Base-by-base conservation (phyloP, 352 stramenopile species). In the Detonula confervacea region DNA sequence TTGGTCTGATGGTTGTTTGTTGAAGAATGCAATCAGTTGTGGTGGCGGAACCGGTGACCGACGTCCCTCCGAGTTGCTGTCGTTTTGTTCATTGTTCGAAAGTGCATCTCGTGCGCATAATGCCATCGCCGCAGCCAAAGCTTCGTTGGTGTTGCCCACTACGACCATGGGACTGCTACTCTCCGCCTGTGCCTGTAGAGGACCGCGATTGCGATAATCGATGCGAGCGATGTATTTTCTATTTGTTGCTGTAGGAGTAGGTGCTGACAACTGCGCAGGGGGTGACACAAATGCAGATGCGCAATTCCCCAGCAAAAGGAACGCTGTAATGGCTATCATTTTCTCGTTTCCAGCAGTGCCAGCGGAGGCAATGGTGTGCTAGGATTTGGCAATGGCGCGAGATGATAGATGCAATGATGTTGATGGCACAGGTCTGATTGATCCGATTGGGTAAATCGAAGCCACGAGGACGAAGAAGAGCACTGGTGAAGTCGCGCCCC, bases 21-120 rank as follows among this genome's bases (percentile, higher is more conserved):
- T 22, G 25, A 65, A 78, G 35, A 72, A 72, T 71, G 60, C 59
- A 65, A 78, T 60, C 14, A 30, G 35, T 46, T 78, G 69, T 27
- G 57, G 7, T 16, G 47, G 69, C 2, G 69, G 69, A 8, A 78
- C 29, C n/a, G 69, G 47, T 8, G 69, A 55, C 12, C 18, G 5
- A 5, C 46, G 42, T 22, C 64, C 22, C 22, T 59, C 24, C 14
- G 20, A 59, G 2, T 54, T 12, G 2, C n/a, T n/a, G n/a, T n/a
- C n/a, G n/a, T n/a, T n/a, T n/a, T n/a, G n/a, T n/a, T n/a, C n/a
- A n/a, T 52, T 35, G 11, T 63, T 16, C 20, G 55, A 30, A 18
- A 78, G 35, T 35, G 59, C 47, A 65, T 71, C 59, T 44, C 39
- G 49, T 52, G 69, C 56, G 30, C 59, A 70, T 37, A 72, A 42